phyloP scores from a whole-genome alignment of 495 filamentous ascomycete genomes.

The Astrothelium subdiscretum region DNA sequence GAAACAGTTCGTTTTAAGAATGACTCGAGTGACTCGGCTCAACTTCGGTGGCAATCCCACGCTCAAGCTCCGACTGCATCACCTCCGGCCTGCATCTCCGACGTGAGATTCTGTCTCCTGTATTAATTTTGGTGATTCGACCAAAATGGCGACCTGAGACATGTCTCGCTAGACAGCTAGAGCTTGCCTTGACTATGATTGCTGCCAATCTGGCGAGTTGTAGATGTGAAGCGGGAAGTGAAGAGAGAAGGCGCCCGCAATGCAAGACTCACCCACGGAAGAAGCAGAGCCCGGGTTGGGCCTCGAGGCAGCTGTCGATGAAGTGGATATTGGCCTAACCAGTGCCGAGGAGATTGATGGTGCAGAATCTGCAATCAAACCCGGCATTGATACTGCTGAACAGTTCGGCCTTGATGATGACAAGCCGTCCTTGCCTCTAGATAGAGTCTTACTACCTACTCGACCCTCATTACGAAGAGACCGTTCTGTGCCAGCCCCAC shows the following conservation, averaged over 20 bases:
- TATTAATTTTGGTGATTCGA: too few relatives aligned
- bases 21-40: background rate
- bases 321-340: background rate
- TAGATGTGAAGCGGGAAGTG: background rate
- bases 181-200: background rate
- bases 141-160: too few relatives aligned
- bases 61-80: too few relatives aligned
- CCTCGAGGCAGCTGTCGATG: background rate
- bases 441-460: conserved; percentile 8
- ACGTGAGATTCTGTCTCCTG: too few relatives aligned
- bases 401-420: background rate
- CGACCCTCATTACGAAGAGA: conserved; percentile 49
- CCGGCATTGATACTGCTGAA: conserved; percentile 3
- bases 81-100: too few relatives aligned
- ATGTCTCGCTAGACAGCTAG: background rate
- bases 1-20: background rate
- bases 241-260: background rate
- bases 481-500: conserved; percentile 41
- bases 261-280: background rate
- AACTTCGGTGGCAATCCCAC: background rate
- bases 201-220: background rate
- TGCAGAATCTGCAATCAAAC: conserved; percentile 1
- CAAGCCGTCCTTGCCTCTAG: background rate
- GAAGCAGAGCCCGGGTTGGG: background rate
- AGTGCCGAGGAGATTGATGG: background rate